Conservation (phyloP, 2,329 filamentous ascomycete genomes). For the Macrophomina tecta region DNA sequence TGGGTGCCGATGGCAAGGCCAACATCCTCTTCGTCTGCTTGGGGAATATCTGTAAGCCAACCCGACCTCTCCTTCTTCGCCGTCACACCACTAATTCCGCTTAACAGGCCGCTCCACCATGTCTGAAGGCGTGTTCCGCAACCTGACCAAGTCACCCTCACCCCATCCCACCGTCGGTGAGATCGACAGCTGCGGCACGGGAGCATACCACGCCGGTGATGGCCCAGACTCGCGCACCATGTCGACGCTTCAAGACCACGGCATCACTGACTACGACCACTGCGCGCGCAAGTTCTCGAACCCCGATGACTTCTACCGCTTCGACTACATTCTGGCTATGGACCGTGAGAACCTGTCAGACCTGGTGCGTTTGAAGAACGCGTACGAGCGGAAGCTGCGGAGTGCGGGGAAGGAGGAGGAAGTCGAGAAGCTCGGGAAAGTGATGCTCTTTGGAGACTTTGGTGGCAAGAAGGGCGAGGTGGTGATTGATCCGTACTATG, state of each 20-base stretch:
- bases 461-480: constrained; percentile 68
- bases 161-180: constrained; percentile 61
- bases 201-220: constrained; percentile 81
- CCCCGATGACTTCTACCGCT: constrained; percentile 76
- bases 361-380: constrained; percentile 64
- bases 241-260: constrained; percentile 74
- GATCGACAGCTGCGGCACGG: constrained; percentile 91
- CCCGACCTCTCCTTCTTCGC: background rate
- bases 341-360: constrained; percentile 81
- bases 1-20: constrained; percentile 43
- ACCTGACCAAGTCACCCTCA: constrained; percentile 60
- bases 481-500: constrained; percentile 91
- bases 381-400: constrained; percentile 53
- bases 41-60: constrained; percentile 83
- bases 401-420: constrained; percentile 41
- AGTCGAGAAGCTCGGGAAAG: constrained; percentile 53
- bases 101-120: constrained; percentile 77
- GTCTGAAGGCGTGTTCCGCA: constrained; percentile 91
- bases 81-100: constrained; percentile 41
- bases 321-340: constrained; percentile 97
- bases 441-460: constrained; percentile 87
- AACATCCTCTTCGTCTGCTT: constrained; percentile 94
- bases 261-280: constrained; percentile 79
- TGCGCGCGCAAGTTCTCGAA: constrained; percentile 73
- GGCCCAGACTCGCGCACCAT: constrained; percentile 83